phyloP scores from a whole-genome alignment of 192 early-diverging fungal species.

The Entophlyctis helioformis region DNA sequence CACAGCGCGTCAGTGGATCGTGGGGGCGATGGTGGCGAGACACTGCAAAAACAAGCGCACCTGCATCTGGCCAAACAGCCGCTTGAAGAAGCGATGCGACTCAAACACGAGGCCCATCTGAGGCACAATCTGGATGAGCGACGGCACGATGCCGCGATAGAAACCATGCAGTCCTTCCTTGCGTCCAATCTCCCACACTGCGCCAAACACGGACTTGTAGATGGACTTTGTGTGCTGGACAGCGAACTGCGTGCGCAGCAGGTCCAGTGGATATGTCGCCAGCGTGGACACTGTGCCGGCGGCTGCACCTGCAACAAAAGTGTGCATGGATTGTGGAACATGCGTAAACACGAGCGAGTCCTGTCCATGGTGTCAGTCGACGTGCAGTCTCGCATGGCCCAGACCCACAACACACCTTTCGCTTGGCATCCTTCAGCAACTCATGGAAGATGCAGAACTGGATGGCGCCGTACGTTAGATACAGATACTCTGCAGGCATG shows the following conservation, averaged over 20 bases:
- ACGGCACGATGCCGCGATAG: slow-evolving; percentile 72
- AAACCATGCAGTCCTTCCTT: slow-evolving; percentile 75
- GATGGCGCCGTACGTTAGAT: slow-evolving; percentile 75
- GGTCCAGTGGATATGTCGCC: slow-evolving; percentile 89
- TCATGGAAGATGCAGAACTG: slow-evolving; percentile 75
- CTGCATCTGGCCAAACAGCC: slow-evolving; percentile 17
- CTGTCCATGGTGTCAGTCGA: no score
- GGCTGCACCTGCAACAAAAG: no score
- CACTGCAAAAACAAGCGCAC: slow-evolving; percentile 17
- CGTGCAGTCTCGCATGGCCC: no score
- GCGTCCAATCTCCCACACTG: slow-evolving; percentile 48
- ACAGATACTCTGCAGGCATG: slow-evolving; percentile 82
- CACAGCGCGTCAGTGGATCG: no score
- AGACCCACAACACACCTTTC: no score
- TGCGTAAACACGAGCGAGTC: no score
- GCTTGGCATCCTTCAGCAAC: no score
- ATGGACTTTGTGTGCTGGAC: slow-evolving; percentile 55
- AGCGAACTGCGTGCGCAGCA: slow-evolving; percentile 88
- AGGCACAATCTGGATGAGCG: slow-evolving; percentile 81
- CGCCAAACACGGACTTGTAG: slow-evolving; percentile 53
- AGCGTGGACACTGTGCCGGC: slow-evolving; percentile 71
- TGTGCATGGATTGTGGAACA: no score
- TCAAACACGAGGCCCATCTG: slow-evolving; percentile 92
- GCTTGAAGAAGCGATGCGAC: slow-evolving; percentile 52
- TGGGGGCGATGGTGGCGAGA: no score